Conservation (phyloP, 495 filamentous ascomycete species). For the Rhypophila decipiens region DNA sequence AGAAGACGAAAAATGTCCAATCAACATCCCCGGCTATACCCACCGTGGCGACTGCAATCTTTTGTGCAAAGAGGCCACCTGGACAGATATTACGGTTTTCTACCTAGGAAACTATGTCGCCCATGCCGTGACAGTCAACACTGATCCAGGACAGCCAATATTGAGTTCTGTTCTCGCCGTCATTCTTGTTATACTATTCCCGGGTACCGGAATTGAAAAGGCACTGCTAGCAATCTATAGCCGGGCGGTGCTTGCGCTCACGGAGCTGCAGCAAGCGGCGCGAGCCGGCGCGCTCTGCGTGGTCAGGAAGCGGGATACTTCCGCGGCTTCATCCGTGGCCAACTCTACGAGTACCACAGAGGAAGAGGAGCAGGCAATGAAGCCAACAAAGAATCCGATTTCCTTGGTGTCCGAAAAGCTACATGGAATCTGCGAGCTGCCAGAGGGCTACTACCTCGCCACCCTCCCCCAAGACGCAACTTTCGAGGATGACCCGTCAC, state of each 20-base stretch:
- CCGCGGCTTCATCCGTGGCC: too few species aligned
- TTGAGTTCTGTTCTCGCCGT: background rate
- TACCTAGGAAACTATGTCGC: constrained; percentile 8
- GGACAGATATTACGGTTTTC: constrained; percentile 6
- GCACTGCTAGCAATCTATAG: background rate
- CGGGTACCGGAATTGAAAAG: background rate
- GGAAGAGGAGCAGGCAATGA: background rate
- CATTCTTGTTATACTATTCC: background rate
- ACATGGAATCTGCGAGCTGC: background rate
- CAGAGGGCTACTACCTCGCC: background rate
- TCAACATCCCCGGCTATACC: constrained; percentile 1
- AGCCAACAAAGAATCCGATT: background rate
- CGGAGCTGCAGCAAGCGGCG: background rate
- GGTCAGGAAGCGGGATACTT: too few species aligned
- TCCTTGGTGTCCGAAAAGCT: background rate
- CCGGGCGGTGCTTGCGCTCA: background rate
- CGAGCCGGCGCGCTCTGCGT: background rate
- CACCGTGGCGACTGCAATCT: constrained; percentile 5
- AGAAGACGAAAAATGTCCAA: background rate
- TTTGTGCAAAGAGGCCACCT: constrained; percentile 1
- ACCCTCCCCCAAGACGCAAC: background rate
- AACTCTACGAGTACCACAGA: too few species aligned
- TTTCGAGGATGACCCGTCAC: background rate
- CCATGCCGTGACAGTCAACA: constrained; percentile 3
- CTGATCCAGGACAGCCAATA: background rate